Evolutionary conservation across 345 rosid species (phyloP).

Genomic region (Populus pruinosa): DNA sequence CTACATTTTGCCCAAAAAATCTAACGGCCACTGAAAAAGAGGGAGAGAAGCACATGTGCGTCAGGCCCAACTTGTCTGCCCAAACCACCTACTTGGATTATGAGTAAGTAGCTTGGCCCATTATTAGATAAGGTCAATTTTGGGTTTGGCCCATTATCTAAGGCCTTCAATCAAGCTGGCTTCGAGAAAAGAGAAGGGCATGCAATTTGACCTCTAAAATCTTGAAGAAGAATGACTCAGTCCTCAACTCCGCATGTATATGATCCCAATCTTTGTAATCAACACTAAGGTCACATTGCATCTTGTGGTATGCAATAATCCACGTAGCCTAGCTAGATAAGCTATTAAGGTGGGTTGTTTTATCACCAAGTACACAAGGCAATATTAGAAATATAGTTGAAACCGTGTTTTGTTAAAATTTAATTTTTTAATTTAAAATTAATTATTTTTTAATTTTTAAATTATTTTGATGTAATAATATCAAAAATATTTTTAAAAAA

Average conservation of each 20-base stretch:
- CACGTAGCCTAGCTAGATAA: neutral
- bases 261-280: neutral
- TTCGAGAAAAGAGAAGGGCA: neutral
- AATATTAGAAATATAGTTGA: too few species aligned
- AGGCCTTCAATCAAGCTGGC: neutral
- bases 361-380: neutral
- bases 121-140: neutral
- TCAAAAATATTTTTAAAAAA: too few species aligned
- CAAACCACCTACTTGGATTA: neutral
- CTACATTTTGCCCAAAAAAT: neutral
- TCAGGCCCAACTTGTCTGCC: neutral
- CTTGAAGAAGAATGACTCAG: neutral
- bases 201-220: neutral
- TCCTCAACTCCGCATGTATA: too few species aligned
- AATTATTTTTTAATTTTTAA: too few species aligned
- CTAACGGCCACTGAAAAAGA: neutral
- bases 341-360: neutral
- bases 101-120: neutral
- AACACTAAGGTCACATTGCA: neutral
- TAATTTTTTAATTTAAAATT: too few species aligned
- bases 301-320: neutral
- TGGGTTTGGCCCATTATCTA: neutral
- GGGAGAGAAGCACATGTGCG: neutral
- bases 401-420: too few species aligned
- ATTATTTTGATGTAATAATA: too few species aligned